phyloP scores from a whole-genome alignment of 2,329 filamentous ascomycete genomes.

The Aspergillus arachidicola region DNA sequence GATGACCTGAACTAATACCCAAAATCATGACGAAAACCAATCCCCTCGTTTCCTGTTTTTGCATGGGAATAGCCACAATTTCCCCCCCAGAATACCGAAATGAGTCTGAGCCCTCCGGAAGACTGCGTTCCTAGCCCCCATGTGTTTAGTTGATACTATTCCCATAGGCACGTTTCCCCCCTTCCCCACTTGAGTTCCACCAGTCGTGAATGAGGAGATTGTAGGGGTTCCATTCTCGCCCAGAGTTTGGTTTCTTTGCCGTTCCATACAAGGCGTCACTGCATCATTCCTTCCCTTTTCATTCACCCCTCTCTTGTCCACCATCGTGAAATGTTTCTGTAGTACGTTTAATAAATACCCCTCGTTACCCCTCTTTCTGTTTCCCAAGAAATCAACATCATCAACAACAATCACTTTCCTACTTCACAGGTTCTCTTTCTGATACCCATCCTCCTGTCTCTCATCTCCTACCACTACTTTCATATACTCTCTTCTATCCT shows the following conservation, averaged over 20 bases:
- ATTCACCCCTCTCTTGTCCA: slow-evolving; percentile 4
- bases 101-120: neutral
- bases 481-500: neutral
- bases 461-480: neutral
- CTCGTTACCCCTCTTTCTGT: slow-evolving; percentile 14
- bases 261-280: slow-evolving; percentile 3
- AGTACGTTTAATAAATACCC: slow-evolving; percentile 17
- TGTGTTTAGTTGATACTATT: neutral
- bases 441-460: neutral
- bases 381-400: neutral
- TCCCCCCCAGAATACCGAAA: neutral
- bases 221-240: neutral
- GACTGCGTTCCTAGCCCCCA: slow-evolving; percentile 3
- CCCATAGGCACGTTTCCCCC: neutral
- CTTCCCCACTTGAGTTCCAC: neutral
- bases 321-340: neutral
- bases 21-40: neutral
- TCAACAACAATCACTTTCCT: neutral
- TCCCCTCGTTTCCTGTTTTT: neutral
- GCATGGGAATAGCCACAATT: neutral
- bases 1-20: neutral
- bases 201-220: neutral
- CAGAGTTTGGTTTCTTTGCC: neutral
- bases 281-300: slow-evolving; percentile 7
- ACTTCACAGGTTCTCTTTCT: neutral